phyloP scores from a whole-genome alignment of 805 yeast genomes.

The Candida loeiensis region DNA sequence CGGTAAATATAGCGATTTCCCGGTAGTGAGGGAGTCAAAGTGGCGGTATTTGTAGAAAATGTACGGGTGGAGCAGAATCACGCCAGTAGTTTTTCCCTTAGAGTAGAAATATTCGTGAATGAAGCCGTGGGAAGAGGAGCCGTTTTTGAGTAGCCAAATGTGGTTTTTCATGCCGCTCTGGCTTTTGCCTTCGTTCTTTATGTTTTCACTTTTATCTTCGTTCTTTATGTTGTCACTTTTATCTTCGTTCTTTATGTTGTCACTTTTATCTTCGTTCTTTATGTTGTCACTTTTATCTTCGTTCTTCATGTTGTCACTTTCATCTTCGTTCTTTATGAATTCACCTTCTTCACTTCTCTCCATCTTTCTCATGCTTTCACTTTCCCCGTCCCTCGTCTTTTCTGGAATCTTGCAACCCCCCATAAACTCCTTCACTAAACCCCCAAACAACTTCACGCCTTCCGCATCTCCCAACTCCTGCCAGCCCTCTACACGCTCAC shows the following conservation, averaged over 20 bases:
- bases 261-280: too few relatives aligned
- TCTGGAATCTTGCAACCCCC: constrained; percentile 12
- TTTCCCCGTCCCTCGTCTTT: constrained; percentile 7
- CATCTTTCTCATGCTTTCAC: constrained; percentile 4
- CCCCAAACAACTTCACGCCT: constrained; percentile 17
- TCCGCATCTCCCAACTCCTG: constrained; percentile 14
- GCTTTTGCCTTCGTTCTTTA: too few relatives aligned
- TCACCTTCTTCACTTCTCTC: too few relatives aligned
- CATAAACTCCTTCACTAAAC: constrained; percentile 17
- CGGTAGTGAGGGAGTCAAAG: constrained; percentile 10
- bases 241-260: too few relatives aligned
- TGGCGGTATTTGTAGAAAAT: constrained; percentile 14
- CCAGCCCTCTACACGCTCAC: constrained; percentile 1
- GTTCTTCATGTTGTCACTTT: too few relatives aligned
- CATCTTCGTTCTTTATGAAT: too few relatives aligned
- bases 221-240: too few relatives aligned
- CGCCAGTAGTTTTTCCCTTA: constrained; percentile 14
- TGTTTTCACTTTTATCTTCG: too few relatives aligned
- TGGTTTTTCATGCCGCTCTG: too few relatives aligned
- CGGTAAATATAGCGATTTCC: constrained; percentile 25
- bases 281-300: too few relatives aligned
- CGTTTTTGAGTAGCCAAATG: too few relatives aligned
- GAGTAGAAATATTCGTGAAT: background rate
- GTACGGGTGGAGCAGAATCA: constrained; percentile 23
- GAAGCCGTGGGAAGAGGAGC: too few relatives aligned